Evolutionary conservation across 345 rosid genomes (phyloP), one percentile per base, ranked within the genome.

Genomic region (Arabis hirsuta): DNA sequence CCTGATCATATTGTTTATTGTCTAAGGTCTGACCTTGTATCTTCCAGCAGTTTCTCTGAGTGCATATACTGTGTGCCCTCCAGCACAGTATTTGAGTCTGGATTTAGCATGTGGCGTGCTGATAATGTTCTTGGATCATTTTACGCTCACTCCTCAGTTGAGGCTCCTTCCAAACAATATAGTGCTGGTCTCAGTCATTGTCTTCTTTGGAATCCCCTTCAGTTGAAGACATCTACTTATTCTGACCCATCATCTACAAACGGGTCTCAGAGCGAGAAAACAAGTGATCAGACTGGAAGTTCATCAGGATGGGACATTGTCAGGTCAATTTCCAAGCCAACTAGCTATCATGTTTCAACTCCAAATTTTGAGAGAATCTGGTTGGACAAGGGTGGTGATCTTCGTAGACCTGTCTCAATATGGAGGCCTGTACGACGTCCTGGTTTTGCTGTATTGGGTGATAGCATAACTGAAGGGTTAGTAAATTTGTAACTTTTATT

Each of bases 361-460:
- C 92, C 96, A 57, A 86, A 88, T 73, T 95, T 95, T 66, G 96
- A 95, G 85, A 91, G 98, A 83, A 84, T 95, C 54, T 95, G 99
- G 99, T 91, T 92, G 96, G 96, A 91, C 84, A 91, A 85, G 74
- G 99, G 99, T 57, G 82, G 92, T 79, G 99, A 95, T 62, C 82
- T 86, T 43, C 88, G 97, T 55, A 77, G 93, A 67, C 90, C 99
- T 9, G 84, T 90, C 65, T 95, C 99, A 64, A 82, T 95, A 82
- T 95, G 99, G 99, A 81, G 99, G 76, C 99, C 99, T 67, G 52
- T 88, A 51, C 80, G 86, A 38, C 89, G 84, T 73, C 73, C 87
- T 60, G 96, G 96, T 79, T 90, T 76, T 79, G 89, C 92, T 51
- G 79, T 82, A 22, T 72, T 95, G 73, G 98, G 99, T 66, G 99